Evolutionary conservation across 1,139 yeast genomes (phyloP), one percentile per base, ranked within the genome.

Genomic region (Candida sanyaensis): DNA sequence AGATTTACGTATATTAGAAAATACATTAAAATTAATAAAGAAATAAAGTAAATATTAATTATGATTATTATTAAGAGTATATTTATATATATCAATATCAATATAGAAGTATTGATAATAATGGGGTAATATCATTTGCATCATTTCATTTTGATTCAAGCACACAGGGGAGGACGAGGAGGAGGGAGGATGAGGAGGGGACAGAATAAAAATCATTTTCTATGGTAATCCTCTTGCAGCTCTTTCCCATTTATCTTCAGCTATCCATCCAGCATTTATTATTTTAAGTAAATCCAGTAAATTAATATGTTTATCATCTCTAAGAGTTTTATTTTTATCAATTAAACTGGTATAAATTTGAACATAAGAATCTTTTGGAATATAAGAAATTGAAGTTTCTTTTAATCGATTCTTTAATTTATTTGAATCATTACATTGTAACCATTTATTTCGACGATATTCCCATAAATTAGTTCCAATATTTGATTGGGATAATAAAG

Each of bases 251-350:
- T 77, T 78, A 50, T 78, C 84, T 23, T 79, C 80, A 47, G 80
- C 81, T 17, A 74, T 70, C 95, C 95, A 87, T 6, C 92, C 93
- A 5, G 81, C 77, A 57, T 86, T 79, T 33, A 86, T 77, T 12
- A 86, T 77, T 49, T 74, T 75, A 47, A 86, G 59, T 41, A 83
- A 77, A 59, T 86, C 92, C 49, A 66, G 66, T 54, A 86, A 69
- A 60, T 84, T 86, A 62, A 87, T 68, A 31, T 83, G 80, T 56
- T 71, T 78, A 36, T 64, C 69, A 1, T 55, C 41, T 54, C 77
- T 81, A 56, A 87, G 70, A 2, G 75, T 69, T 56, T 77, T 78
- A 33, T 82, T 83, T 58, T 82, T 82, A 30, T 82, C 77, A 13
- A 86, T 83, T 53, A 87, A 66, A 49, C 74, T 75, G 38, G 70